phyloP scores from a whole-genome alignment of 2,329 filamentous ascomycete genomes.

The Mariannaea elegans region DNA sequence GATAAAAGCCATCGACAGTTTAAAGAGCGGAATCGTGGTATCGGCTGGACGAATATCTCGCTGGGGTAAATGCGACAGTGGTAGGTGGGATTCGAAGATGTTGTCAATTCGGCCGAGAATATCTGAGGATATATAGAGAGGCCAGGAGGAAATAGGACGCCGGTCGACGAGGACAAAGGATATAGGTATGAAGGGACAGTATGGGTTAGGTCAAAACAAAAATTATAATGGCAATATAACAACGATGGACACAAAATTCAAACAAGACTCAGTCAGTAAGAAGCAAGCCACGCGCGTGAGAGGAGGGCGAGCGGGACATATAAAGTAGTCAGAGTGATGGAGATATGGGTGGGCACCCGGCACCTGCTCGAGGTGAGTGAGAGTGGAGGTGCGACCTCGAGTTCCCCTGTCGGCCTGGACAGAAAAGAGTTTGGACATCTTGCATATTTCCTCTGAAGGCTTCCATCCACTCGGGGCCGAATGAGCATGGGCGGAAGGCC shows the following conservation, averaged over 20 bases:
- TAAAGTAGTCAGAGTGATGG: constrained; percentile 39
- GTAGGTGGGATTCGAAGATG: constrained; percentile 13
- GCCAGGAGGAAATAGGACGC: constrained; percentile 12
- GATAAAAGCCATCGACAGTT: background rate
- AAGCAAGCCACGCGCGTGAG: constrained; percentile 28
- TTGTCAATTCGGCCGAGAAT: constrained; percentile 13
- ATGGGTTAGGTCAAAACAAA: constrained; percentile 22
- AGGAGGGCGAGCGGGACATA: constrained; percentile 42
- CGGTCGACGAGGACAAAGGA: constrained; percentile 10
- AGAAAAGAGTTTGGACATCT: constrained; percentile 33
- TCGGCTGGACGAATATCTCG: background rate
- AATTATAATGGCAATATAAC: constrained; percentile 21
- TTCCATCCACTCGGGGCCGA: constrained; percentile 36
- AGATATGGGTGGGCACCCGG: constrained; percentile 29
- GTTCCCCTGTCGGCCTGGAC: constrained; percentile 31
- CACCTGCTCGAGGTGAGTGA: constrained; percentile 28
- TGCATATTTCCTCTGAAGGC: constrained; percentile 29
- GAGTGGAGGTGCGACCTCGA: constrained; percentile 32
- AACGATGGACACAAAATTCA: constrained; percentile 24
- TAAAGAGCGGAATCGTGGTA: background rate
- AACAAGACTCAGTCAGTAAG: constrained; percentile 26
- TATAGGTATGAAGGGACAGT: constrained; percentile 19
- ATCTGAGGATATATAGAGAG: constrained; percentile 7
- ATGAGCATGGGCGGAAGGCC: constrained; percentile 22
- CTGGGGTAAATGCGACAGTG: constrained; percentile 14